Evolutionary conservation across 495 filamentous ascomycete species (phyloP), one percentile per base, ranked within the genome.

Genomic region (Penicillium lividum): DNA sequence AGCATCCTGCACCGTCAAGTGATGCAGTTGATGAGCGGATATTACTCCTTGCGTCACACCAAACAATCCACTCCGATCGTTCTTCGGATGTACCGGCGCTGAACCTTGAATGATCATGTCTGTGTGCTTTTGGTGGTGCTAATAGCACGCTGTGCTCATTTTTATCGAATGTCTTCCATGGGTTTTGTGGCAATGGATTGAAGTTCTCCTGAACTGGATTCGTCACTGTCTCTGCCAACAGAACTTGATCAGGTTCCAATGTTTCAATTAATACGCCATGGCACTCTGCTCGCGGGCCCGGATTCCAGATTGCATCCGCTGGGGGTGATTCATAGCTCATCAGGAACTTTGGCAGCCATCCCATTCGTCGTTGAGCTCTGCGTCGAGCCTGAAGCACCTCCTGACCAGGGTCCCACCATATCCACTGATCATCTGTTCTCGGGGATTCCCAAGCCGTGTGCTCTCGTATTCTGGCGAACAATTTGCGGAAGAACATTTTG

Each of bases 361-460:
- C 47, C 45, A 65, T 9, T 8, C 38, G 43, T 49, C 51, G 60
- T 48, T 31, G 51, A 10, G 62, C 53, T 16, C 55, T 47, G 0
- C 49, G 59, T 36, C 64, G 65, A 40, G 57, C 59, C 50, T 64
- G 43, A 27, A 54, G 46, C 31, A 64, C 65, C 38, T 68, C 55
- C 33, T 69, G 61, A 7, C 61, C 66, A 6, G 74, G 70, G 56
- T 78, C 70, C 77, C 75, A 77, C 77, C 77, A 80, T 9, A 75
- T 62, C 70, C 72, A 76, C 31, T 59, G 58, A 51, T 76, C 77
- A 48, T 76, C 68, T 15, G 64, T 62, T 43, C 57, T 66, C 13
- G 70, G 61, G 5, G 73, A 70, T 18, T 68, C 67, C 77, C 77
- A 80, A 5, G 72, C 53, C 8, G 66, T 60, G 69, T 63, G 73